These are phyloP conservation scores for Catharanthus roseus DNA, from an alignment of 257 asterid species.

Conservation along the genomic window DNA sequence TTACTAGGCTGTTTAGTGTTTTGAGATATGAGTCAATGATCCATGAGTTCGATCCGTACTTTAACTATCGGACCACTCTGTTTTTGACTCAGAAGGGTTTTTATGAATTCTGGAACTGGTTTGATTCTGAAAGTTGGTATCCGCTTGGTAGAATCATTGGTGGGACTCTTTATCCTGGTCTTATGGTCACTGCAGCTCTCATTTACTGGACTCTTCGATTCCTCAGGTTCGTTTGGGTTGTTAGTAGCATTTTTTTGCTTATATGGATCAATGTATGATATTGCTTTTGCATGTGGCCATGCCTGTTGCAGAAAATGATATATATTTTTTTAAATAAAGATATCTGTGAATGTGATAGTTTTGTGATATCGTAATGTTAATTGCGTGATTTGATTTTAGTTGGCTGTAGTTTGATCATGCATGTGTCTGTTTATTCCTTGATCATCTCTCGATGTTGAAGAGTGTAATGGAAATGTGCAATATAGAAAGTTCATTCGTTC, in stretches of 20 bases:
- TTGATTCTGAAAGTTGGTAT: slow-evolving; percentile 97
- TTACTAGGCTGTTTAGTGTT: slow-evolving; percentile 84
- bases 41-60: slow-evolving; percentile 99
- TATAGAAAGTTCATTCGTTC: neutral
- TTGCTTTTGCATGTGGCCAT: neutral
- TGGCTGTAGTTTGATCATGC: neutral
- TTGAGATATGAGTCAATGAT: slow-evolving; percentile 97
- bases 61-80: slow-evolving; percentile 91
- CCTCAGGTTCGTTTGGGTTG: slow-evolving; percentile 44
- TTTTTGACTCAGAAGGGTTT: slow-evolving; percentile 72
- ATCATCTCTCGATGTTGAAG: neutral
- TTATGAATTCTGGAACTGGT: slow-evolving; percentile 98
- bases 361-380: neutral
- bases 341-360: neutral
- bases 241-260: neutral
- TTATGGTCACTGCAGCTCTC: slow-evolving; percentile 96
- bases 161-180: slow-evolving; percentile 96
- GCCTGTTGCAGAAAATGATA: neutral
- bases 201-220: slow-evolving; percentile 82
- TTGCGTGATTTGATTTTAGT: neutral
- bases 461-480: neutral
- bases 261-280: neutral
- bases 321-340: neutral
- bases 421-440: neutral
- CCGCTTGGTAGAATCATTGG: slow-evolving; percentile 92